Evolutionary conservation across 2,329 filamentous ascomycete genomes (phyloP).

Genomic region (Thielaviopsis punctulata): DNA sequence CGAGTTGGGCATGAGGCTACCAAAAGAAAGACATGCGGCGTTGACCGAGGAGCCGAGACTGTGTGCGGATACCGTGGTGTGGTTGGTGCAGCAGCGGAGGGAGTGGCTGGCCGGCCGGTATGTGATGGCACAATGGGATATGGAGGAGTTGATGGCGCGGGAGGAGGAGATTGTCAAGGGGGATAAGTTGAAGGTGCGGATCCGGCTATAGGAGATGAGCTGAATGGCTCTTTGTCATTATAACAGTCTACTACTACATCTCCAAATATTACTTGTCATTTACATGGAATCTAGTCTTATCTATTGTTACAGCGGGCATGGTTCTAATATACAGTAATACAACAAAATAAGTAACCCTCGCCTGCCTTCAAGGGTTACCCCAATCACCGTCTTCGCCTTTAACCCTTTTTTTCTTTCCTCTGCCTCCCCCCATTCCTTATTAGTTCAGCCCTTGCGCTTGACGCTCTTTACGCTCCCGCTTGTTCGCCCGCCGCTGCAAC

Average conservation of each 20-base stretch:
- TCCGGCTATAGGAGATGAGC: slow-evolving; percentile 1
- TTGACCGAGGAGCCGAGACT: slow-evolving; percentile 23
- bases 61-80: slow-evolving; percentile 26
- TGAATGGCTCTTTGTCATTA: not conserved
- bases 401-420: not conserved
- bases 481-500: not conserved
- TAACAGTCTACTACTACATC: not conserved
- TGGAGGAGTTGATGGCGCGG: slow-evolving; percentile 25
- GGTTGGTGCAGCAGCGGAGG: slow-evolving; percentile 23
- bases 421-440: not conserved
- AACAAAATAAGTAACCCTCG: no score
- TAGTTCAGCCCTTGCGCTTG: not conserved
- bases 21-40: not conserved
- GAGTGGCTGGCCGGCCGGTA: slow-evolving; percentile 30
- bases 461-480: not conserved
- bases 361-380: no score
- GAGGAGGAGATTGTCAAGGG: slow-evolving; percentile 24
- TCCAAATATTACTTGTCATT: not conserved
- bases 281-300: no score
- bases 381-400: not conserved
- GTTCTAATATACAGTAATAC: not conserved
- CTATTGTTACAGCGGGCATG: not conserved
- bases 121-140: slow-evolving; percentile 28
- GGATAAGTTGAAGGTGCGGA: slow-evolving; percentile 14
- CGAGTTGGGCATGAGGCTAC: slow-evolving; percentile 14